A percentile compares a stretch with the other conserved stretches of the same genome.
phyloP scores from a whole-genome alignment of 2,329 filamentous ascomycete species.

The Penicillium hordei region DNA sequence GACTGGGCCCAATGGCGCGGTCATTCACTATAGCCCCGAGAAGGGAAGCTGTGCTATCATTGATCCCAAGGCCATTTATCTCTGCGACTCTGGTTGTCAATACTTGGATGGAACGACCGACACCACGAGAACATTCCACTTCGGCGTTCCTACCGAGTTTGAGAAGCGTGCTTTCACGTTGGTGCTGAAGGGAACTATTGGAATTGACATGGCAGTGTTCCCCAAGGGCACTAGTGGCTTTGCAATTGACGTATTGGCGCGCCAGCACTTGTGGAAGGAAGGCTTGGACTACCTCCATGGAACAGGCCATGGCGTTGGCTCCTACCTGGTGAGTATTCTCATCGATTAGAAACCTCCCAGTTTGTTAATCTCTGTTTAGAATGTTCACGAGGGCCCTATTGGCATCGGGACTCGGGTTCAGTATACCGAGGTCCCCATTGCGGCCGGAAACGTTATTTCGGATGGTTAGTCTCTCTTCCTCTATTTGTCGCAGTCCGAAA shows the following conservation, averaged over 20 bases:
- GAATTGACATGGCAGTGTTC: conserved; percentile 80
- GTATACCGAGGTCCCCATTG: conserved; percentile 84
- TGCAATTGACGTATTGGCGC: conserved; percentile 81
- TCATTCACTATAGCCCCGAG: conserved; percentile 95
- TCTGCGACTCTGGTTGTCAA: conserved; percentile 97
- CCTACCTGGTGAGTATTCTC: conserved; percentile 60
- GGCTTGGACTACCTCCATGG: conserved; percentile 95
- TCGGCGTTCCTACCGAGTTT: conserved; percentile 76
- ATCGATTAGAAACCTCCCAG: background rate
- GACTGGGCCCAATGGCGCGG: conserved; percentile 84
- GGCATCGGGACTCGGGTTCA: conserved; percentile 91
- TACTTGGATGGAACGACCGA: conserved; percentile 95
- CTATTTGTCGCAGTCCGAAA: background rate
- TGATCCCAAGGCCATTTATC: conserved; percentile 81
- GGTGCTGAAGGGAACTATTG: conserved; percentile 91
- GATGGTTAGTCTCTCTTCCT: conserved; percentile 52
- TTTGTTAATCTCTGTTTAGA: conserved; percentile 46
- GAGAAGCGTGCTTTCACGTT: conserved; percentile 90
- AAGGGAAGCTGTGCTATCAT: conserved; percentile 77
- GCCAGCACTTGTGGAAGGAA: conserved; percentile 89
- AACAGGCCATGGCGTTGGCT: conserved; percentile 93
- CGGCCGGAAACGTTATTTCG: conserved; percentile 91
- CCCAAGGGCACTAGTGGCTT: conserved; percentile 95
- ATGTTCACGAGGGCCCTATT: conserved; percentile 96
- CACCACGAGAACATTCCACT: conserved; percentile 90